Conservation (phyloP, 495 filamentous ascomycete species). For the Hypoxylon trugodes region DNA sequence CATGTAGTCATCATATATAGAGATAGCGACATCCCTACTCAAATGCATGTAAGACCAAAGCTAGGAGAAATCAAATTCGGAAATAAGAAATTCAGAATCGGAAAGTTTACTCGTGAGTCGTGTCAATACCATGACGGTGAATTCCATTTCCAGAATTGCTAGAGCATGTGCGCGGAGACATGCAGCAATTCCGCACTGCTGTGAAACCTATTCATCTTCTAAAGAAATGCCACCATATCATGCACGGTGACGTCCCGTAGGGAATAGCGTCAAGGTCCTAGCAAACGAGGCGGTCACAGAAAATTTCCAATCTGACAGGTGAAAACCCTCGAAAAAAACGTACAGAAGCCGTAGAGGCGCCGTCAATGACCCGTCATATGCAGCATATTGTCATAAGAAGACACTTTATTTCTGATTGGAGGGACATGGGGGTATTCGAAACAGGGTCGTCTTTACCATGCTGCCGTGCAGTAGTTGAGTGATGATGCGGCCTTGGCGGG, state of each 20-base stretch:
- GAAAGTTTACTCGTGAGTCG: constrained; percentile 11
- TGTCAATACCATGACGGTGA: constrained; percentile 1
- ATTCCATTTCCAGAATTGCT: constrained; percentile 2
- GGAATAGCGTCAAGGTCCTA: not conserved
- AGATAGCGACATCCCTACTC: not conserved
- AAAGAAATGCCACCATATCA: constrained; percentile 23
- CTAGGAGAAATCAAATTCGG: too few relatives aligned
- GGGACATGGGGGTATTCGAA: not conserved
- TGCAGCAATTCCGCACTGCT: not conserved
- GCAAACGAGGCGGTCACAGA: constrained; percentile 9
- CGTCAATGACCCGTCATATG: constrained; percentile 22
- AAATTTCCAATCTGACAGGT: not conserved
- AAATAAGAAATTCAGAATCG: not conserved
- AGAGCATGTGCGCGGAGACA: not conserved
- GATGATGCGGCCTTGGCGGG: constrained; percentile 9
- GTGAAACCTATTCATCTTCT: not conserved
- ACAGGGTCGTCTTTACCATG: constrained; percentile 12
- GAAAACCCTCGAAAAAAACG: not conserved
- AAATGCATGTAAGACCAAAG: constrained; percentile 25
- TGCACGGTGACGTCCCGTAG: constrained; percentile 32
- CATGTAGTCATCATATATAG: constrained; percentile 20
- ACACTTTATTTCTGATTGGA: constrained; percentile 2
- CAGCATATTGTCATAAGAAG: constrained; percentile 4
- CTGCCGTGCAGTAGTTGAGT: constrained; percentile 10
- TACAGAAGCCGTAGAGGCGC: not conserved